Percentiles rank a stretch among this genome's conserved stretches.
Evolutionary conservation across 805 yeast genomes (phyloP).

Genomic region (Phaffomyces antillensis): DNA sequence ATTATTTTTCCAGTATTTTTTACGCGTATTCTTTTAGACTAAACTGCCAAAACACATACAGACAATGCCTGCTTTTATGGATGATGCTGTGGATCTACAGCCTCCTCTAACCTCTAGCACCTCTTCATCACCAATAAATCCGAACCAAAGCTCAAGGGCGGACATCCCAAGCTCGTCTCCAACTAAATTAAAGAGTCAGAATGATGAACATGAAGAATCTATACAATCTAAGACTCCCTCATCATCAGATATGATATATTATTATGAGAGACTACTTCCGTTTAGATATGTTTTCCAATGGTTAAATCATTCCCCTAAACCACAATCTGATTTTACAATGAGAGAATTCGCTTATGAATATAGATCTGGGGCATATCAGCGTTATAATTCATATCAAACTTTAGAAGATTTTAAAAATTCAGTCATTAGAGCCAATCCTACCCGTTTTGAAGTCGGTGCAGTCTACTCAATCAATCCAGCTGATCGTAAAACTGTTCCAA

Average conservation of each 20-base stretch:
- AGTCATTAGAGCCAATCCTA: constrained; percentile 69
- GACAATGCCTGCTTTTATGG: constrained; percentile 17
- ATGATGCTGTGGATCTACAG: constrained; percentile 6
- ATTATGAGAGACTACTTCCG: constrained; percentile 67
- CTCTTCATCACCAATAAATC: constrained; percentile 21
- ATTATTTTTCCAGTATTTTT: not conserved
- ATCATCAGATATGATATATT: constrained; percentile 60
- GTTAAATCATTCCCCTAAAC: constrained; percentile 79
- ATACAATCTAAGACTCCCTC: constrained; percentile 10
- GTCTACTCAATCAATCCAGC: constrained; percentile 84
- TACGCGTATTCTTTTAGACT: not conserved
- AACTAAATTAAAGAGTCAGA: not conserved
- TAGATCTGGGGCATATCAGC: constrained; percentile 79
- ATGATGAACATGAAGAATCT: not conserved
- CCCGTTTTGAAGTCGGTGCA: constrained; percentile 93
- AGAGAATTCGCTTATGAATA: constrained; percentile 93
- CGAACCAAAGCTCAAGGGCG: constrained; percentile 10
- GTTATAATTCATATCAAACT: constrained; percentile 71
- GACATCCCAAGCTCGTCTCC: constrained; percentile 15
- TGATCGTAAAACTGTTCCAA: constrained; percentile 70
- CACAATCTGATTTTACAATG: constrained; percentile 71
- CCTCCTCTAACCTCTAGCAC: constrained; percentile 16
- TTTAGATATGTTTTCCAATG: constrained; percentile 76
- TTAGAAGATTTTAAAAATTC: constrained; percentile 72
- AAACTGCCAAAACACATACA: not conserved